phyloP scores from a whole-genome alignment of 495 filamentous ascomycete genomes.

The Rostrohypoxylon terebratum region DNA sequence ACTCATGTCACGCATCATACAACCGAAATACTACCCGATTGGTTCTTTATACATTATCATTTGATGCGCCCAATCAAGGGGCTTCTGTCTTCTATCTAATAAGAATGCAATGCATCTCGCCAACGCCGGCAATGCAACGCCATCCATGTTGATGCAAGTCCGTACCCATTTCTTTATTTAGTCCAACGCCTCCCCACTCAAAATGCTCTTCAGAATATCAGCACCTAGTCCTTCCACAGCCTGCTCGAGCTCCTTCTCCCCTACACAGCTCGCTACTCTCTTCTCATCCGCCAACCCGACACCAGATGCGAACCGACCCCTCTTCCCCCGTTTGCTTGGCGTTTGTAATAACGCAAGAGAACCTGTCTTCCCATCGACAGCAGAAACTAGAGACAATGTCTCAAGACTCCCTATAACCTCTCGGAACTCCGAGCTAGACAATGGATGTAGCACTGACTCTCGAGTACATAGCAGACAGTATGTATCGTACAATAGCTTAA shows the following conservation, averaged over 20 bases:
- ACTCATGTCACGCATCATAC: too few species aligned
- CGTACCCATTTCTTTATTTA: slow-evolving; percentile 31
- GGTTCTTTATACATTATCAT: slow-evolving; percentile 20
- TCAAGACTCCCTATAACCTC: slow-evolving; percentile 93
- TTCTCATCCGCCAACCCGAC: slow-evolving; percentile 68
- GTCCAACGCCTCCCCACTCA: slow-evolving; percentile 64
- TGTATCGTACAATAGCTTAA: slow-evolving; percentile 80
- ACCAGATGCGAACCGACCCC: slow-evolving; percentile 53
- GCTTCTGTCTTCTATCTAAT: background rate
- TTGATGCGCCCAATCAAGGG: slow-evolving; percentile 3
- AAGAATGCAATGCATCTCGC: slow-evolving; percentile 4
- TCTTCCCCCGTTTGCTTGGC: slow-evolving; percentile 68
- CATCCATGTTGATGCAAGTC: slow-evolving; percentile 27
- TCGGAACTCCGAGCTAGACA: slow-evolving; percentile 89
- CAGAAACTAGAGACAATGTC: slow-evolving; percentile 81
- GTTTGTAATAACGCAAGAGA: slow-evolving; percentile 68
- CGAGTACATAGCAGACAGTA: slow-evolving; percentile 84
- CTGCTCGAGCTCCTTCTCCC: slow-evolving; percentile 77
- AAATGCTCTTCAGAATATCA: slow-evolving; percentile 65
- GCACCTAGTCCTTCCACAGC: slow-evolving; percentile 76
- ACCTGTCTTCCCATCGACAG: slow-evolving; percentile 77
- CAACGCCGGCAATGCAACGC: slow-evolving; percentile 46
- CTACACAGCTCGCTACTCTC: slow-evolving; percentile 79
- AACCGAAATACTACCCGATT: too few species aligned
- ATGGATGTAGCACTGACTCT: slow-evolving; percentile 85